Percentiles rank a stretch among this genome's conserved stretches.
phyloP scores from a whole-genome alignment of 257 asterid species.

The Cinchona pubescens region DNA sequence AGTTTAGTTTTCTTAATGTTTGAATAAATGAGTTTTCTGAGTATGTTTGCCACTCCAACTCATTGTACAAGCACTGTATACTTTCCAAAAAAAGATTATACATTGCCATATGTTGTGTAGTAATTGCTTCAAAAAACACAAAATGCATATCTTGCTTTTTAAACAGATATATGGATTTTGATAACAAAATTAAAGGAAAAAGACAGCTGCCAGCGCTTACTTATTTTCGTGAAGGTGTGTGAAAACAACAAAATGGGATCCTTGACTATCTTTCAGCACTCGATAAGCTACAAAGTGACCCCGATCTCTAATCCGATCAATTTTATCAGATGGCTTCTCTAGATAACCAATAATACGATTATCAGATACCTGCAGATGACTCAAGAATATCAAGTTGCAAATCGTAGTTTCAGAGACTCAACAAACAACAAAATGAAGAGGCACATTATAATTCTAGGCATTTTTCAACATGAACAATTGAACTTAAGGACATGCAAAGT shows the following conservation, averaged over 20 bases:
- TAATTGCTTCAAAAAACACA: neutral
- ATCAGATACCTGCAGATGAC: constrained; percentile 48
- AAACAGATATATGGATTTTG: no score
- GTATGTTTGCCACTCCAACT: neutral
- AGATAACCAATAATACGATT: constrained; percentile 35
- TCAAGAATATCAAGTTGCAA: constrained; percentile 18
- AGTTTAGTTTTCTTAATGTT: neutral
- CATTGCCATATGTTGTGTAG: neutral
- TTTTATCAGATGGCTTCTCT: constrained; percentile 42
- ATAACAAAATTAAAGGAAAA: no score
- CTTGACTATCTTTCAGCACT: constrained; percentile 47
- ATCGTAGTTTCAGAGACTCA: neutral
- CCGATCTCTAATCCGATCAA: constrained; percentile 54
- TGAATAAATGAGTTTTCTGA: no score
- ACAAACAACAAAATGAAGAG: neutral
- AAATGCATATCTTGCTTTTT: no score
- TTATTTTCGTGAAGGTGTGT: constrained; percentile 35
- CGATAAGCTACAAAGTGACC: constrained; percentile 64
- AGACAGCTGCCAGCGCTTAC: constrained; percentile 43
- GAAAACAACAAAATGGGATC: constrained; percentile 46
- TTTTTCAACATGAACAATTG: neutral
- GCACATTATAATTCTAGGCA: neutral
- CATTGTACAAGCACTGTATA: neutral
- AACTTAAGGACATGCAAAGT: neutral
- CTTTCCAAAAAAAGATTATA: neutral